Percentiles rank a stretch among this genome's conserved stretches.
These are phyloP conservation scores for Penicillium aurantiogriseum DNA, from an alignment of 2,329 filamentous ascomycete genomes.

Conservation along the genomic window DNA sequence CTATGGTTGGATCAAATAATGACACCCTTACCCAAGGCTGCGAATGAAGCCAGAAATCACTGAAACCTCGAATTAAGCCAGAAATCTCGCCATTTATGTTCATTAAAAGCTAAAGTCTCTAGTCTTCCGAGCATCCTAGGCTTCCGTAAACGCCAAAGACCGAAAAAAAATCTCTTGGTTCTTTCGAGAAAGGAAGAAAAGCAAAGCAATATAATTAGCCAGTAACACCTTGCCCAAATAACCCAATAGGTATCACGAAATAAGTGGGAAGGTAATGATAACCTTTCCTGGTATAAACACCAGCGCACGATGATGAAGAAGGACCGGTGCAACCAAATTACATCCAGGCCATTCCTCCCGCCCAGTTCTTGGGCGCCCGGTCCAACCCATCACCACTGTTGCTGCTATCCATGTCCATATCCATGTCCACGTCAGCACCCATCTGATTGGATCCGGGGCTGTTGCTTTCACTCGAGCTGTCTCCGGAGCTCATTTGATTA, in stretches of 20 bases:
- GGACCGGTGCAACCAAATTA: slow-evolving; percentile 11
- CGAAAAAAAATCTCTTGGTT: not conserved
- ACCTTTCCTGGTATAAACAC: slow-evolving; percentile 7
- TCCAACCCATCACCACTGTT: slow-evolving; percentile 20
- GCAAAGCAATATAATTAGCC: not conserved
- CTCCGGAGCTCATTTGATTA: slow-evolving; percentile 15
- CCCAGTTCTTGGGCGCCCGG: slow-evolving; percentile 25
- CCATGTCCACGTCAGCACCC: slow-evolving; percentile 31
- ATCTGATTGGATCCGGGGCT: slow-evolving; percentile 23
- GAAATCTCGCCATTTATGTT: not conserved
- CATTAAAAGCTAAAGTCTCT: not conserved
- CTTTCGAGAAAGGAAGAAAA: not conserved
- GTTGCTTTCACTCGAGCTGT: slow-evolving; percentile 21
- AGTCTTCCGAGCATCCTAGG: not conserved
- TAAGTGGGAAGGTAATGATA: not conserved
- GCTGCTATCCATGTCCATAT: slow-evolving; percentile 29
- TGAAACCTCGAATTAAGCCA: not conserved
- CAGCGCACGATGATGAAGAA: slow-evolving; percentile 6
- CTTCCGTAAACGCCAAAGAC: not conserved
- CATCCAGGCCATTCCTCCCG: slow-evolving; percentile 35
- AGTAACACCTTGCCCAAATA: not conserved
- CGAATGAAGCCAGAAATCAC: not conserved
- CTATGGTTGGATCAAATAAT: not conserved
- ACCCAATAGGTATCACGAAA: slow-evolving; percentile 1
- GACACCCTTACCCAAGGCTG: not conserved